Evolutionary conservation across 2,329 filamentous ascomycete genomes (phyloP).

Genomic region (Venturia oleaginea): DNA sequence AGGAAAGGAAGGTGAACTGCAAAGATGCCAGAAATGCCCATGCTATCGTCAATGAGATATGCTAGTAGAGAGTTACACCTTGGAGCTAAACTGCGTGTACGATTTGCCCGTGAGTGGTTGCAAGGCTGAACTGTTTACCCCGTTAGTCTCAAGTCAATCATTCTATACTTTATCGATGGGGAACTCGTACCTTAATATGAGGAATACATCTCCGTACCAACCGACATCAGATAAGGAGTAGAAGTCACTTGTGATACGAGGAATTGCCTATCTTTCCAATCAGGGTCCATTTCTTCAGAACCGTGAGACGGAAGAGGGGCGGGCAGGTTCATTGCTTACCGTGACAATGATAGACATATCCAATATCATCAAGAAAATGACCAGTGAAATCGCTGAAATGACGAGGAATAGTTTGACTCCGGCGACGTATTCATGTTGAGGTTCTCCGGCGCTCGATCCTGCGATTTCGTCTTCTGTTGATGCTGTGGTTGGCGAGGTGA

Average conservation of each 20-base stretch:
- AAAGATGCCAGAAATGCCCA: neutral
- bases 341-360: slow-evolving; percentile 23
- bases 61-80: slow-evolving; percentile 33
- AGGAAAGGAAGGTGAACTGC: slow-evolving; percentile 10
- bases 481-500: neutral
- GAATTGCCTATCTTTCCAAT: slow-evolving; percentile 28
- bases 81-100: slow-evolving; percentile 50
- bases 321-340: too few species aligned
- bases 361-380: slow-evolving; percentile 20
- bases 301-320: slow-evolving; percentile 2
- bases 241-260: slow-evolving; percentile 33
- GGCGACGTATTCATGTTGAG: neutral
- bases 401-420: slow-evolving; percentile 15
- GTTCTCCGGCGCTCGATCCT: neutral
- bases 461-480: neutral
- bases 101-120: slow-evolving; percentile 46
- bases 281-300: neutral
- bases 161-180: too few species aligned
- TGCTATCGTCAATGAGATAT: too few species aligned
- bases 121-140: slow-evolving; percentile 18
- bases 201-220: slow-evolving; percentile 36
- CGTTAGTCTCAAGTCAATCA: slow-evolving; percentile 23
- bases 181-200: slow-evolving; percentile 28
- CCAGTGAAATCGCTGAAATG: slow-evolving; percentile 18
- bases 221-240: slow-evolving; percentile 31